These are phyloP conservation scores for Aspergillus oerlinghausenensis DNA, from an alignment of 2,329 filamentous ascomycete species.

Conservation along the genomic window DNA sequence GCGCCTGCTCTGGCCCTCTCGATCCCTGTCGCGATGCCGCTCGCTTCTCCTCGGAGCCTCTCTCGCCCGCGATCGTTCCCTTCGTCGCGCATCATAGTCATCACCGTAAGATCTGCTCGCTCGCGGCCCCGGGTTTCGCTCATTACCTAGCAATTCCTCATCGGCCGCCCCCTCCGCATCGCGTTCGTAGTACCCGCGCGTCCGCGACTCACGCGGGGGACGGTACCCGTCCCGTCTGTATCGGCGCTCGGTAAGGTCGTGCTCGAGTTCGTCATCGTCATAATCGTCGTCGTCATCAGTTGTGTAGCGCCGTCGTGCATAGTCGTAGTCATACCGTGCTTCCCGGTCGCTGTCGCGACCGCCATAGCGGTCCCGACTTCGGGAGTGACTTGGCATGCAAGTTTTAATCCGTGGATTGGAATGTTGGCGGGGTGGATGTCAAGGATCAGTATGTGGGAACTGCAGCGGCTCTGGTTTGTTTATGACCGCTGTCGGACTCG, in stretches of 20 bases:
- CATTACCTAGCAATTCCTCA: conserved; percentile 12
- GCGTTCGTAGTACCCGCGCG: conserved; percentile 11
- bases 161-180: conserved; percentile 16
- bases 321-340: conserved; percentile 5
- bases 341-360: conserved; percentile 22
- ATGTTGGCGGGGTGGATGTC: neutral
- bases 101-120: neutral
- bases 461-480: neutral
- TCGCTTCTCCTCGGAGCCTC: conserved; percentile 28
- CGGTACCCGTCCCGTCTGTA: conserved; percentile 18
- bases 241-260: conserved; percentile 16
- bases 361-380: conserved; percentile 29
- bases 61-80: conserved; percentile 28
- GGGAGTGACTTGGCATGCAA: conserved; percentile 30
- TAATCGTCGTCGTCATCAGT: conserved; percentile 21
- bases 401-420: neutral
- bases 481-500: neutral
- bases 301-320: conserved; percentile 11
- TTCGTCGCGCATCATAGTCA: conserved; percentile 13
- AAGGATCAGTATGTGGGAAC: neutral
- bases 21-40: conserved; percentile 16
- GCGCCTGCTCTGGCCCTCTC: conserved; percentile 7
- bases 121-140: conserved; percentile 7
- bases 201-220: conserved; percentile 18
- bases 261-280: conserved; percentile 18